phyloP scores from a whole-genome alignment of 768 basidiomycete genomes.

The Macrolepiota dolichaula region DNA sequence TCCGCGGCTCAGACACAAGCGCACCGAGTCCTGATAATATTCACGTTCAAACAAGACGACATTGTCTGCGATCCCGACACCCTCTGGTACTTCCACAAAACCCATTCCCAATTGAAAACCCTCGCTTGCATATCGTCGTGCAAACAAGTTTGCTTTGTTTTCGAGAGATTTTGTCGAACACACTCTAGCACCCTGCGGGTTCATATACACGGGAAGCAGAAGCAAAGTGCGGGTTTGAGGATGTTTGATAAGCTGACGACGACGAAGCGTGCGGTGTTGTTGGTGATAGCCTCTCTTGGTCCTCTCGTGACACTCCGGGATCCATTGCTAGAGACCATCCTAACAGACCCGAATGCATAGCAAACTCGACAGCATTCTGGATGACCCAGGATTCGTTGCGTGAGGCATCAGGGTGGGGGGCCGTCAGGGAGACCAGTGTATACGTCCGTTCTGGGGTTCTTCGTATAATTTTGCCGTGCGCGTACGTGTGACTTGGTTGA shows the following conservation, averaged over 20 bases:
- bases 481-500: no score
- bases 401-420: no score
- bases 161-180: slow-evolving; percentile 93
- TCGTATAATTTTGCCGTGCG: no score
- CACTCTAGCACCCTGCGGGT: slow-evolving; percentile 93
- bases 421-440: no score
- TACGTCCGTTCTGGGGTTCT: no score
- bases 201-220: slow-evolving; percentile 94
- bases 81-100: slow-evolving; percentile 93
- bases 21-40: slow-evolving; percentile 35
- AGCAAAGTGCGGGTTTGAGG: slow-evolving; percentile 81
- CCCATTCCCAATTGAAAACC: slow-evolving; percentile 85
- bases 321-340: no score
- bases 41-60: slow-evolving; percentile 86
- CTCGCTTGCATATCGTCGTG: slow-evolving; percentile 94
- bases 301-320: no score
- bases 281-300: no score
- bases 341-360: no score
- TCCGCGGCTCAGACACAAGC: slow-evolving; percentile 90
- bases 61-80: slow-evolving; percentile 77
- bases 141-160: slow-evolving; percentile 96
- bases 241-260: slow-evolving; percentile 84
- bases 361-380: no score
- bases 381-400: no score
- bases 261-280: slow-evolving; percentile 78